Percentiles rank a stretch among this genome's conserved stretches.
These are phyloP conservation scores for Pyrus bretschneideri DNA, from an alignment of 306 rosid genomes.

Conservation along the genomic window DNA sequence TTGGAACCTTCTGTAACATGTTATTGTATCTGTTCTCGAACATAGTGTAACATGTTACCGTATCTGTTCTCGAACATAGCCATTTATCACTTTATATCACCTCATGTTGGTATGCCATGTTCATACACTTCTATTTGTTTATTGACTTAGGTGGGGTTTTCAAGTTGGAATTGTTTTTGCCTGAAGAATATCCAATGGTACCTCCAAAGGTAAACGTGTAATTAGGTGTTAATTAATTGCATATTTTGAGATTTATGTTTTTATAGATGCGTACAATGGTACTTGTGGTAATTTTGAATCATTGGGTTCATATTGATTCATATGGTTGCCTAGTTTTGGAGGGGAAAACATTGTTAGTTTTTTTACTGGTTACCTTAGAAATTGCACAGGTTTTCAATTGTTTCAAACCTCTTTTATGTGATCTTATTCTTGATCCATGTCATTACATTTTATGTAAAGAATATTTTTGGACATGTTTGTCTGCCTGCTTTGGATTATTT, in stretches of 20 bases:
- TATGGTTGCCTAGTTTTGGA: not conserved
- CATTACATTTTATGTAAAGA: too few species aligned
- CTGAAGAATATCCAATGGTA: conserved; percentile 99
- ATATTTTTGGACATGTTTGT: not conserved
- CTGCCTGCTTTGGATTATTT: not conserved
- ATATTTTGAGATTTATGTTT: not conserved
- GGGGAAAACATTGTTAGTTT: not conserved
- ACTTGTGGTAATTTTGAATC: not conserved
- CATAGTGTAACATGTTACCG: not conserved
- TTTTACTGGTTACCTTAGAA: not conserved
- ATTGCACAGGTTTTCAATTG: not conserved
- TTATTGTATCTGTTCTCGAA: not conserved
- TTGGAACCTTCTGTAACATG: not conserved
- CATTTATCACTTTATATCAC: not conserved
- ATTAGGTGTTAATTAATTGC: not conserved
- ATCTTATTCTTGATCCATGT: not conserved
- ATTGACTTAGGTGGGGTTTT: conserved; percentile 73
- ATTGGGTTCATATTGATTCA: not conserved
- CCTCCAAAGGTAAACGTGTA: conserved; percentile 70
- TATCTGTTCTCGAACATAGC: not conserved
- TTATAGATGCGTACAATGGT: not conserved
- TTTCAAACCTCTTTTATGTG: not conserved
- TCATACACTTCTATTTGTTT: not conserved
- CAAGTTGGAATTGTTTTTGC: conserved; percentile 92
- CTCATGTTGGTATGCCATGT: not conserved